Base-by-base conservation (phyloP, 2,329 filamentous ascomycete genomes). In the Pezicula radicicola region DNA sequence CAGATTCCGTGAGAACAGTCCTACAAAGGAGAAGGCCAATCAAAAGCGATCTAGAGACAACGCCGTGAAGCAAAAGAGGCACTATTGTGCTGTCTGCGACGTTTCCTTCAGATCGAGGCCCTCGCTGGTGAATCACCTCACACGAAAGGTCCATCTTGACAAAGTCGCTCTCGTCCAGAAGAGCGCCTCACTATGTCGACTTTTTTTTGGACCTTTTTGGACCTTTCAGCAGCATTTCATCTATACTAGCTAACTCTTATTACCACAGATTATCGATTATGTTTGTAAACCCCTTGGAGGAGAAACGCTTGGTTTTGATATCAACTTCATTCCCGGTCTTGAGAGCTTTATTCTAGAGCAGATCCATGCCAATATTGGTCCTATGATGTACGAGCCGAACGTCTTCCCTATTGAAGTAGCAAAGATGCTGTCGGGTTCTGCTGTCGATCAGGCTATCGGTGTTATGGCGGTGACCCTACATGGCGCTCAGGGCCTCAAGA, bases 381-480 rank as follows among this genome's bases (percentile, higher is more conserved):
- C 94, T 0, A 97, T 99, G 88, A 96, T 99, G 91, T 99, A 99
- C 67, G 87, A 85, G 36, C 94, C 94, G 8, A 96, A 99, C 62
- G 91, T 97, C 46, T 99, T 99, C 77, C 94, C 94, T 15, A 94
- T 99, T 60, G 94, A 99, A 67, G 91, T 99, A 51, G 94, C 94
- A 61, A 97, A 99, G 79, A 94, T 99, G 90, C 79, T 99, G 58
- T 89, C 93, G 41, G 94, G 94, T 53, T 93, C 89, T 53, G 85
- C 94, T 0, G 89, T 99, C 47, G 95, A 99, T 68, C 90, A 96
- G 72, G 94, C 94, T 10, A 91, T 99, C 64, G 94, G 94, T 68
- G 92, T 99, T 8, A 72, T 99, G 49, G 93, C 93, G 21, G 78
- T 99, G 55, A 96, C 91, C 6, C 80, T 99, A 56, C 91, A 99